Evolutionary conservation across 352 stramenopile genomes (phyloP).

Genomic region (Phytopythium montanum): DNA sequence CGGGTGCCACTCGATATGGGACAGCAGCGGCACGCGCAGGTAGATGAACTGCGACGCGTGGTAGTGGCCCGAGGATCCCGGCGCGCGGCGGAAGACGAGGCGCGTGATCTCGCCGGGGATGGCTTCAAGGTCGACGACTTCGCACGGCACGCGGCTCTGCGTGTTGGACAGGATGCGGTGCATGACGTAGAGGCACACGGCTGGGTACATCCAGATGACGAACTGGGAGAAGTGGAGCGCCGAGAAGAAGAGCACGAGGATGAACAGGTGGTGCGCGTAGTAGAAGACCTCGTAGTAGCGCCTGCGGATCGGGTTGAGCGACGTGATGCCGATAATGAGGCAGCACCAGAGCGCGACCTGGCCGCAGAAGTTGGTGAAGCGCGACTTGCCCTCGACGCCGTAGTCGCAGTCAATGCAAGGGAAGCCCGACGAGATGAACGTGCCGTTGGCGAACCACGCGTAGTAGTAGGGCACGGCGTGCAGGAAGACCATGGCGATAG

Average conservation of each 20-base stretch:
- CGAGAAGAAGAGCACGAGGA: constrained; percentile 67
- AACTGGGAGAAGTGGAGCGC: constrained; percentile 77
- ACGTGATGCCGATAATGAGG: constrained; percentile 73
- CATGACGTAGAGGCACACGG: constrained; percentile 77
- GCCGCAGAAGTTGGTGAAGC: constrained; percentile 73
- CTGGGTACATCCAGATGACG: constrained; percentile 84
- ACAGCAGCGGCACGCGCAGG: constrained; percentile 67
- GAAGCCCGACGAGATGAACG: constrained; percentile 49
- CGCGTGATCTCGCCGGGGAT: constrained; percentile 81
- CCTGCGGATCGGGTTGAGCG: constrained; percentile 66
- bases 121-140: constrained; percentile 79
- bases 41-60: constrained; percentile 83
- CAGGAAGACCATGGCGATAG: constrained; percentile 51
- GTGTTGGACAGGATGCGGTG: constrained; percentile 71
- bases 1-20: constrained; percentile 74
- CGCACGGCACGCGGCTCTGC: constrained; percentile 65
- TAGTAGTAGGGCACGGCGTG: constrained; percentile 79
- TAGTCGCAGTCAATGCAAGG: constrained; percentile 75
- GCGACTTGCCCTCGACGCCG: constrained; percentile 51
- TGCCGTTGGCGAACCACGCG: constrained; percentile 51
- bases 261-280: constrained; percentile 86
- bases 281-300: constrained; percentile 86
- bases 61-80: constrained; percentile 74
- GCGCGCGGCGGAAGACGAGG: constrained; percentile 72
- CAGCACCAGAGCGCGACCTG: constrained; percentile 67